Evolutionary conservation across 2,329 filamentous ascomycete genomes (phyloP), one percentile per base, ranked within the genome.

Genomic region (Xylariales sp.): DNA sequence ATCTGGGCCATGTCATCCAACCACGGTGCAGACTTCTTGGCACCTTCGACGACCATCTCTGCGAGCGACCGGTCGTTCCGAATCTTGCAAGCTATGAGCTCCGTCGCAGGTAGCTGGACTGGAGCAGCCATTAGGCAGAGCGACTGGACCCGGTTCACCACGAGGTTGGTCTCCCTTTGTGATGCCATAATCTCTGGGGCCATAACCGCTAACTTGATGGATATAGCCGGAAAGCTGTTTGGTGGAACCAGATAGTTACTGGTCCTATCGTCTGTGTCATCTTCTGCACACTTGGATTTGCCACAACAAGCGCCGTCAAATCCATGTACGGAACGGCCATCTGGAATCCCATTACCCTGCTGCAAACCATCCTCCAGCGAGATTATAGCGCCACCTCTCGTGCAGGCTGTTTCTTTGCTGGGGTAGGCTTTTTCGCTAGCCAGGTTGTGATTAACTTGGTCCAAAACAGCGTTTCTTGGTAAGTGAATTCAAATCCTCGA

Each of bases 371-470:
- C 6, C 40, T 42, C 14, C 25, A 18, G 3, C 24, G 19, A n/a
- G 29, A 45, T 23, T 47, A 47, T 16, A 35, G 32, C 14, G 31
- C 42, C 6, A 37, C 40, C 6, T 21, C 36, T 12, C 27, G 44
- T 5, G 44, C 44, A 2, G 44, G 42, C 5, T 42, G 39, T 4
- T 47, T 47, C 33, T 47, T 47, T 20, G 42, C 25, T 16, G 42
- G 44, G 14, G 5, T 43, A 10, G 42, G 44, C 2, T 47, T 38
- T 21, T 45, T 45, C 23, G 20, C 37, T 18, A 45, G 40, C 32
- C 43, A 45, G 37, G 28, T 48, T 5, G 31, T 40, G 13, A 30
- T 45, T 37, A 42, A 46, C 29, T 15, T 44, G 11, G 28, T 38
- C 27, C 35, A 38, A 17, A 38, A 38, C 18, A 30, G 25, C 5